Base-by-base conservation (phyloP, 2,329 filamentous ascomycete genomes). In the Verticillium klebahnii region DNA sequence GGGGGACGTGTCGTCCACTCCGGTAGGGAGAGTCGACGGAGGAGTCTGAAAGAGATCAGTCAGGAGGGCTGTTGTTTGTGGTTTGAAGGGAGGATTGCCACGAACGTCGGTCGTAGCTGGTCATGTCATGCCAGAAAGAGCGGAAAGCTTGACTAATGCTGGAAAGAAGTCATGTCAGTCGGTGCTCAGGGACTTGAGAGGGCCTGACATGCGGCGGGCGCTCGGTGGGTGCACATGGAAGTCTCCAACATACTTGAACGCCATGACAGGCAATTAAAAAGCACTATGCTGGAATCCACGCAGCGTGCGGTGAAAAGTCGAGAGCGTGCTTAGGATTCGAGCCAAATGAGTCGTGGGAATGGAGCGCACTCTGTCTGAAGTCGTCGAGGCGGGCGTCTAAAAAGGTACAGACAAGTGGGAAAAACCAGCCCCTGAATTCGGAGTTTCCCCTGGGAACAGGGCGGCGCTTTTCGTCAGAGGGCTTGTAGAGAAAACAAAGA, bases 121-220 rank as follows among this genome's bases (percentile, higher is more conserved):
- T 89, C 85, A 89, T 95, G 69, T 90, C 87, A 83, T 98, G 95
- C 95, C 95, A 99, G 80, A 99, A 94, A 65, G 90, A 91, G 78
- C 90, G 90, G 78, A 95, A 90, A 77, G 89, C 87, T 69, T 84
- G 84, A 69, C 86, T 84, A 72, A 94, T 76, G 71, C 89, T 89
- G 68, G 52, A 68, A 57, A 15, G 32, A 50, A 14, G 9, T 2
- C n/a, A 23, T n/a, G 45, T 50, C 23, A 50, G 45, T 14, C 23
- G 45, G 19, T 23, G 9, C 23, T 8, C 11, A 23, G n/a, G 8
- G 9, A 25, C n/a, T 2, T 7, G 19, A 11, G 19, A 50, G 45
- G 8, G 45, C n/a, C 8, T n/a, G 9, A 25, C 23, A 29, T n/a
- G n/a, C 12, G 45, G 19, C 9, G 45, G 19, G 6, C n/a, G 45